Percentiles rank a stretch among this genome's conserved stretches.
These are phyloP conservation scores for Dictyostelium purpureum DNA, from an alignment of 78 protist species.

Conservation along the genomic window DNA sequence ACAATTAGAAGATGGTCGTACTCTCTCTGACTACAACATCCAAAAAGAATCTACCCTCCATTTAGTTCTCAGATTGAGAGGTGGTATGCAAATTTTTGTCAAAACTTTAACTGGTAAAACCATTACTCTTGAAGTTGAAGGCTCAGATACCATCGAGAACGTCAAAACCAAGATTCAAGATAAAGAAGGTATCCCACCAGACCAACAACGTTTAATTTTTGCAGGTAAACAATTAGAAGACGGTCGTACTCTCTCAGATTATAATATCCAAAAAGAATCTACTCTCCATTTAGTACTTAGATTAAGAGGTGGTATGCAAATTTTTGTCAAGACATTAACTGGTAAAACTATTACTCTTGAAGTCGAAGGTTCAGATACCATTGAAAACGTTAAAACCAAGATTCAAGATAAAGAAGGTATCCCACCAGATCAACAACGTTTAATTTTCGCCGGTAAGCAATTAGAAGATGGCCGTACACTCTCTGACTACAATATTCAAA, in stretches of 20 bases:
- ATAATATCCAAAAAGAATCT: too few species aligned
- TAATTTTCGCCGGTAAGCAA: slow-evolving; percentile 98
- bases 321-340: slow-evolving; percentile 96
- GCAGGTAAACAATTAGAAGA: too few species aligned
- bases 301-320: too few species aligned
- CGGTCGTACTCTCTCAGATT: too few species aligned
- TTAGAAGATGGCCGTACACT: slow-evolving; percentile 97
- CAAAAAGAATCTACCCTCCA: slow-evolving; percentile 98
- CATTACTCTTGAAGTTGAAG: slow-evolving; percentile 98
- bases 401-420: slow-evolving; percentile 98
- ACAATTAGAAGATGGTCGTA: slow-evolving; percentile 98
- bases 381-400: slow-evolving; percentile 96
- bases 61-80: slow-evolving; percentile 88
- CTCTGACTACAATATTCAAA: slow-evolving; percentile 95
- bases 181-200: too few species aligned
- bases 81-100: slow-evolving; percentile 96
- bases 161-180: too few species aligned
- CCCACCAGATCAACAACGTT: slow-evolving; percentile 98
- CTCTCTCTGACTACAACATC: slow-evolving; percentile 98
- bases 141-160: too few species aligned
- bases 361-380: slow-evolving; percentile 94
- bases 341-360: slow-evolving; percentile 99
- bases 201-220: too few species aligned
- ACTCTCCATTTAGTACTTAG: too few species aligned
- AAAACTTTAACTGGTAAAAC: slow-evolving; percentile 99